These are phyloP conservation scores for Phyllosticta citrichinensis DNA, from an alignment of 2,329 filamentous ascomycete species.

Conservation along the genomic window DNA sequence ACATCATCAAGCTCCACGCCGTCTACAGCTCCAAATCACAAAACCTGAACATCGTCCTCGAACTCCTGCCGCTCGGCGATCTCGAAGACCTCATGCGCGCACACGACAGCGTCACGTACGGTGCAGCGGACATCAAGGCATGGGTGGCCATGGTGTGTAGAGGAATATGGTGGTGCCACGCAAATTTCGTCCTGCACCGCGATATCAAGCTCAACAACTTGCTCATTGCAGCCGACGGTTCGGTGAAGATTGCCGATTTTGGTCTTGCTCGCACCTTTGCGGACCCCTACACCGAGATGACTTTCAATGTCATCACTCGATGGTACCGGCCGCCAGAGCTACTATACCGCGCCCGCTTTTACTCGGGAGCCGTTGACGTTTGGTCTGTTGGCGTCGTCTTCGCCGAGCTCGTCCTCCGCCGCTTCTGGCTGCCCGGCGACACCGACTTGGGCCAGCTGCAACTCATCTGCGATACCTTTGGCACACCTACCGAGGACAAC, in stretches of 20 bases:
- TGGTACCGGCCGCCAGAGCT: conserved; percentile 96
- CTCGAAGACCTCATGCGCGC: conserved; percentile 92
- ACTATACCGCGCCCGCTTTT: conserved; percentile 80
- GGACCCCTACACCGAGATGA: conserved; percentile 84
- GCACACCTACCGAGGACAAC: conserved; percentile 84
- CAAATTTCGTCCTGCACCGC: conserved; percentile 85
- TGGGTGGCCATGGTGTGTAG: conserved; percentile 98
- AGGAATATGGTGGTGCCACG: conserved; percentile 93
- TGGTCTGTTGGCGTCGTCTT: conserved; percentile 93
- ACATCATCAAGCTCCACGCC: conserved; percentile 85
- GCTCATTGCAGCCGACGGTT: conserved; percentile 83
- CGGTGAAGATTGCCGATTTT: conserved; percentile 95
- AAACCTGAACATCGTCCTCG: conserved; percentile 90
- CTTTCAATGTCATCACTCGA: conserved; percentile 85
- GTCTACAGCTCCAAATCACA: conserved; percentile 96
- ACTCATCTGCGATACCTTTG: conserved; percentile 74
- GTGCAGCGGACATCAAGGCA: conserved; percentile 82
- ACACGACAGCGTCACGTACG: conserved; percentile 65
- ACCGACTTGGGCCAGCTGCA: conserved; percentile 79
- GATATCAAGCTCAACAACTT: conserved; percentile 99
- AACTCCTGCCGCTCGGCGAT: conserved; percentile 88
- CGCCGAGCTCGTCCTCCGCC: conserved; percentile 75
- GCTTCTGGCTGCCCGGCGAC: conserved; percentile 73
- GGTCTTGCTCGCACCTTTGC: conserved; percentile 84
- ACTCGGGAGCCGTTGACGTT: conserved; percentile 82